phyloP scores from a whole-genome alignment of 176 grass and related monocot species.

The Carex littledalei region DNA sequence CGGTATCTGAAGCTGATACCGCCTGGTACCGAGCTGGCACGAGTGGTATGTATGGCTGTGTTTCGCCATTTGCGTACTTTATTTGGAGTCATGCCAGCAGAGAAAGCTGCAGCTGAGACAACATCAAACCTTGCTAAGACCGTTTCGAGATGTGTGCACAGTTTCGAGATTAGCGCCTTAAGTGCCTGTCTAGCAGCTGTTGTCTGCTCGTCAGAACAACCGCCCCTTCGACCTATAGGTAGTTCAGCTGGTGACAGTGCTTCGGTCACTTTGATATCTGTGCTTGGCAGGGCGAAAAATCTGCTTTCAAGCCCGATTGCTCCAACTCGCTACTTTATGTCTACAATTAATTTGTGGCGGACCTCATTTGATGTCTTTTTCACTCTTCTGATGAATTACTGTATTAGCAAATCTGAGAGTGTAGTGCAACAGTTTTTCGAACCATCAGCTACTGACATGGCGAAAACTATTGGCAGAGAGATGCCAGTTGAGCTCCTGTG shows the following conservation, averaged over 20 bases:
- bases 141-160: constrained; percentile 22
- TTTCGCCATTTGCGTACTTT: constrained; percentile 42
- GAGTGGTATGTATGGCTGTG: constrained; percentile 40
- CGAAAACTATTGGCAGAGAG: constrained; percentile 32
- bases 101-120: constrained; percentile 20
- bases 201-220: constrained; percentile 44
- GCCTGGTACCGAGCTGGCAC: constrained; percentile 27
- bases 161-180: constrained; percentile 30
- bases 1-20: constrained; percentile 24
- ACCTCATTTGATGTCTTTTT: constrained; percentile 42
- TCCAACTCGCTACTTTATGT: constrained; percentile 11
- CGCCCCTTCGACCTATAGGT: constrained; percentile 35
- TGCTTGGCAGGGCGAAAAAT: constrained; percentile 26
- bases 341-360: constrained; percentile 31
- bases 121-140: constrained; percentile 19
- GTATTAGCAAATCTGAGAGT: constrained; percentile 31
- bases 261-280: constrained; percentile 21
- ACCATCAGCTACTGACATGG: constrained; percentile 10
- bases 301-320: constrained; percentile 17
- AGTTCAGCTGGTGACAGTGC: constrained; percentile 35
- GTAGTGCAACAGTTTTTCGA: constrained; percentile 24
- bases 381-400: constrained; percentile 37
- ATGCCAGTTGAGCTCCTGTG: constrained; percentile 40
- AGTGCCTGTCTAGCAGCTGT: constrained; percentile 38
- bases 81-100: constrained; percentile 27